Evolutionary conservation across 2,329 filamentous ascomycete species (phyloP).

Genomic region (Pseudocercospora macadamiae): DNA sequence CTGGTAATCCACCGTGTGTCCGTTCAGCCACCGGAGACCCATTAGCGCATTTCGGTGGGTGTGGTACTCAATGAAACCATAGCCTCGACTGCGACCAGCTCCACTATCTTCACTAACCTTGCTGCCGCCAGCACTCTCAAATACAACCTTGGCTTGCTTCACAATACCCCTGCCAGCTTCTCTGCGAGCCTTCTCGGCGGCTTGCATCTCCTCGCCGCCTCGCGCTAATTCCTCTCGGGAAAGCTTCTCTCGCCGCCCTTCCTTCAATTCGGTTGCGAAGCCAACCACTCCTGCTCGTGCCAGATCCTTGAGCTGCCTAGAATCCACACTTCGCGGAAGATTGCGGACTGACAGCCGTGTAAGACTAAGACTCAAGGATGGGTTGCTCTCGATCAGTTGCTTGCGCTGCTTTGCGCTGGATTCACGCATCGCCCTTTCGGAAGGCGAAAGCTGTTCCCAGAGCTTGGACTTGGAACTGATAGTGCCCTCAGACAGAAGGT

Average conservation of each 20-base stretch:
- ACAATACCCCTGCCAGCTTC: conserved; percentile 84
- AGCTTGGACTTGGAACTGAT: conserved; percentile 77
- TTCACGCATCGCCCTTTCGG: conserved; percentile 86
- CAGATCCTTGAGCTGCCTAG: conserved; percentile 87
- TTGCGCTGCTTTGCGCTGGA: conserved; percentile 85
- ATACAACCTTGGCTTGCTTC: conserved; percentile 91
- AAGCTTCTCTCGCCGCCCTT: conserved; percentile 72
- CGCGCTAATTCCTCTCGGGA: conserved; percentile 87
- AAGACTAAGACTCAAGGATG: conserved; percentile 82
- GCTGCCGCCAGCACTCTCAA: conserved; percentile 81
- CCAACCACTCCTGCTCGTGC: conserved; percentile 91
- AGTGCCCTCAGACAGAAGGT: conserved; percentile 82
- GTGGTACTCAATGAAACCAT: conserved; percentile 96
- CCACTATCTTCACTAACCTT: conserved; percentile 79
- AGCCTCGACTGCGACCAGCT: conserved; percentile 83
- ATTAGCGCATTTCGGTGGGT: conserved; percentile 93
- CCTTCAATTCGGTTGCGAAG: conserved; percentile 87
- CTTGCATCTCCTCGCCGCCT: conserved; percentile 76
- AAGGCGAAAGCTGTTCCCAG: conserved; percentile 73
- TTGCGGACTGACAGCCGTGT: conserved; percentile 92
- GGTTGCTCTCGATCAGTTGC: conserved; percentile 87
- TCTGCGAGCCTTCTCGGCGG: conserved; percentile 78
- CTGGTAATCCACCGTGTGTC: conserved; percentile 62
- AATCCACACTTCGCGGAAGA: conserved; percentile 77
- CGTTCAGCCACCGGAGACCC: conserved; percentile 92